Base-by-base conservation (phyloP, 2,329 filamentous ascomycete genomes). In the Ceratocystis eucalypticola region DNA sequence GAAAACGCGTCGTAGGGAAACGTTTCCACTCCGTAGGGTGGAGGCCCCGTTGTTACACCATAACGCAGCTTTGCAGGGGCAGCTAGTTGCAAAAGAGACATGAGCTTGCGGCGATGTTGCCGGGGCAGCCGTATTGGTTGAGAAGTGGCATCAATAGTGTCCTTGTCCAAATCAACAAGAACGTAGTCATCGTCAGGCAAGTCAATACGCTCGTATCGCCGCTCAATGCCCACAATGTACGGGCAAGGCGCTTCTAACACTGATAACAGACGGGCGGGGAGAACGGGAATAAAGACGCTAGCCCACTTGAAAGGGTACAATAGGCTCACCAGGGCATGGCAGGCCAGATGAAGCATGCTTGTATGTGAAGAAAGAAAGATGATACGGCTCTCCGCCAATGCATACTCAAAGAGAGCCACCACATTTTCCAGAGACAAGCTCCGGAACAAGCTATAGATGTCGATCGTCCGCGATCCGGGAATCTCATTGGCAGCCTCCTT, bases 101-200 rank as follows among this genome's bases (percentile, higher is more conserved):
- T 82, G 37, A 99, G 83, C 76, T 99, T 99, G 70, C 92, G 83
- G 62, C 94, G 85, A 74, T 95, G 89, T 72, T 96, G 93, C 69
- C 91, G 86, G 8, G 94, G 94, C 28, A 99, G 80, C 55, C 87
- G 81, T 61, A 84, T 82, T n/a, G 92, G 91, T 67, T 86, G 83
- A 5, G 84, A 80, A 1, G 91, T 94, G 62, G 91, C 88, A 73
- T 96, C 90, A 68, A 99, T 92, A 17, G 86, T 86, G 75, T 99
- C 89, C 74, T 88, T 86, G 75, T 99, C 94, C 64, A 99, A 80
- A 75, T 99, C 94, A 45, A 97, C 91, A 17, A 97, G 80, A 20
- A 97, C 92, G 74, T 93, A 97, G 73, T 97, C 94, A 71, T 97
- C 94, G 5, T 96, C 91, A 0, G 94, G 94, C 53, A 97, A 82